Conservation (phyloP, 345 rosid species). For the Gossypium raimondii region DNA sequence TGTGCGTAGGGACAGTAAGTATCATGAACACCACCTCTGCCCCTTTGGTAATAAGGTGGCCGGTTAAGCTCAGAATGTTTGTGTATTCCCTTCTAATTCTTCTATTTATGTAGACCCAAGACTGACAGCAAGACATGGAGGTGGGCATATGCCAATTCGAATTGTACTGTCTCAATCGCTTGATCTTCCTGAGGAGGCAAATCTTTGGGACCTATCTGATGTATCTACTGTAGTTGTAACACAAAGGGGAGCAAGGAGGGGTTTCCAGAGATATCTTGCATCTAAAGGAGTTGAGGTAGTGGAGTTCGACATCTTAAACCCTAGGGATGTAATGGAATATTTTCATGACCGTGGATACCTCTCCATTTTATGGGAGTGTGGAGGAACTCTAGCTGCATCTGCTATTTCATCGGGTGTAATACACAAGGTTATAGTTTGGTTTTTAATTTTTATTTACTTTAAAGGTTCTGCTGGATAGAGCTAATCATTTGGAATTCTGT, state of each 20-base stretch:
- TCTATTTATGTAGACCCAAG: constrained; percentile 58
- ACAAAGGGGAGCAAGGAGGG: constrained; percentile 89
- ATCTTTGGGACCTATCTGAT: constrained; percentile 83
- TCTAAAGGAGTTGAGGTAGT: constrained; percentile 92
- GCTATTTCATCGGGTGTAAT: constrained; percentile 85
- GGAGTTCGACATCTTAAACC: constrained; percentile 89
- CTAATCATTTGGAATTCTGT: constrained; percentile 1
- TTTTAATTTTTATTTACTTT: neutral
- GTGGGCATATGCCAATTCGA: constrained; percentile 79
- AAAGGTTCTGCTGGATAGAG: neutral
- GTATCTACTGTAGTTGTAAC: constrained; percentile 79
- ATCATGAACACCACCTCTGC: neutral
- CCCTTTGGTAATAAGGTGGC: neutral
- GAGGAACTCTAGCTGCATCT: constrained; percentile 86
- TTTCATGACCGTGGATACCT: constrained; percentile 87
- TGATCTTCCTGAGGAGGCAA: constrained; percentile 82
- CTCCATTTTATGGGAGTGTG: constrained; percentile 95
- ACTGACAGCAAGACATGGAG: constrained; percentile 86
- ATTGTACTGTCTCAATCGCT: constrained; percentile 80
- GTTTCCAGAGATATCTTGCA: constrained; percentile 73
- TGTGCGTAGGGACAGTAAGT: constrained; percentile 72
- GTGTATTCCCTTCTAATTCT: neutral
- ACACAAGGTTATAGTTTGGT: constrained; percentile 59
- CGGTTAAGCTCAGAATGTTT: neutral
- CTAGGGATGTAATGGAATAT: constrained; percentile 94